Evolutionary conservation across 2,329 filamentous ascomycete genomes (phyloP), one percentile per base, ranked within the genome.

Genomic region (Exophiala phaeomuriformis): DNA sequence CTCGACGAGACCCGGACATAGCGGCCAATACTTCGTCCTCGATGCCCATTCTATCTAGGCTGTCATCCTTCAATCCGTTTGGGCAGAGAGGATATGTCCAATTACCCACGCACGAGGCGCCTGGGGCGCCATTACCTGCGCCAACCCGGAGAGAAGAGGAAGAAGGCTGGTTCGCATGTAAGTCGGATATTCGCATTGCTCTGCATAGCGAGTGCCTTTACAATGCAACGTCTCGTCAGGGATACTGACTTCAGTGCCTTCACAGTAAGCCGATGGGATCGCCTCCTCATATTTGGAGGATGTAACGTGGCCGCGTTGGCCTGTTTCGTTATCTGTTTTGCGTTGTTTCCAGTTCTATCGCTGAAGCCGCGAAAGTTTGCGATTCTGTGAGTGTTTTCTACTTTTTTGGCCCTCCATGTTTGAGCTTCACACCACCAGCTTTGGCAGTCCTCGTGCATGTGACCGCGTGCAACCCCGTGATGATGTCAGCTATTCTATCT

Each of bases 191-290:
- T 30, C 46, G 44, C 41, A 48, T 46, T 12, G 39, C 42, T 51
- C 35, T 47, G 37, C 49, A 46, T 47, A 19, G 43, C 32, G 12
- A 52, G 35, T 35, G 41, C 27, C 36, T 37, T 30, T 31, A 29
- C 40, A 50, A 48, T 39, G 19, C 35, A 49, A 31, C 39, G 27
- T 28, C 12, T n/a, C 35, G 9, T 8, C 32, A 40, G 43, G 31
- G 9, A 46, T 37, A 58, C 58, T 63, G 57, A 56, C 46, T 33
- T 28, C 36, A 35, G 8, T 41, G 30, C 51, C 65, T 49, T 43
- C 35, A 57, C 65, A 97, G 93, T 98, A 76, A 95, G 89, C 75
- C 83, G 91, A 74, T 97, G 91, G 93, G 93, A 98, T 74, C 87
- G 91, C 53, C 75, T 97, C 67, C 78, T 98, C 69, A 81, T 97